Conservation (phyloP, 306 rosid species). For the Macrotyloma uniflorum region DNA sequence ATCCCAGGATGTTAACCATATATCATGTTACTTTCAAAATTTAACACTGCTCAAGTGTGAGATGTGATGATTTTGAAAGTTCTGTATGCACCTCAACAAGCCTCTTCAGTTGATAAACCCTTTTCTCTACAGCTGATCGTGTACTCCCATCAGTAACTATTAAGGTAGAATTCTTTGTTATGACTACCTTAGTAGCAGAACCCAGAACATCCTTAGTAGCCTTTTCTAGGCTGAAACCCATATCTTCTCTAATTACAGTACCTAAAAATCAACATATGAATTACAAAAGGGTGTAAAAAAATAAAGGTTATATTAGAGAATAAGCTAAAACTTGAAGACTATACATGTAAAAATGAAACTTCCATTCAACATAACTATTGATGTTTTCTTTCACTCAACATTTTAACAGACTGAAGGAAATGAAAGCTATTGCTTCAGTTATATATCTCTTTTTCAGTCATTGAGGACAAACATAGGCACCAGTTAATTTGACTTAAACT, state of each 20-base stretch:
- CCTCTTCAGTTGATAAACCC: slow-evolving; percentile 66
- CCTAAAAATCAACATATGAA: slow-evolving; percentile 52
- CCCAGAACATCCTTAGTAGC: slow-evolving; percentile 67
- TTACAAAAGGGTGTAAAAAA: neutral
- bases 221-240: slow-evolving; percentile 75
- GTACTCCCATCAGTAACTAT: slow-evolving; percentile 86
- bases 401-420: slow-evolving; percentile 9
- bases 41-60: neutral
- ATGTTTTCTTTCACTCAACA: slow-evolving; percentile 16
- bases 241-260: slow-evolving; percentile 85
- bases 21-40: neutral
- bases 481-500: neutral
- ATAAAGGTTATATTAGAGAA: slow-evolving; percentile 23
- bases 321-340: slow-evolving; percentile 18
- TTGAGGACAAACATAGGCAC: neutral
- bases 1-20: neutral
- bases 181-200: slow-evolving; percentile 69
- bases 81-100: slow-evolving; percentile 69
- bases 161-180: slow-evolving; percentile 81
- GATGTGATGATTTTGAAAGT: slow-evolving; percentile 9
- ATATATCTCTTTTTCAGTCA: neutral
- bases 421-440: slow-evolving; percentile 6
- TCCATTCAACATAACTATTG: slow-evolving; percentile 1
- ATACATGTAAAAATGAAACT: neutral
- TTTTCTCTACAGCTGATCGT: slow-evolving; percentile 60